Evolutionary conservation across 2,329 filamentous ascomycete genomes (phyloP), one percentile per base, ranked within the genome.

Genomic region (Phialocephala subalpina): DNA sequence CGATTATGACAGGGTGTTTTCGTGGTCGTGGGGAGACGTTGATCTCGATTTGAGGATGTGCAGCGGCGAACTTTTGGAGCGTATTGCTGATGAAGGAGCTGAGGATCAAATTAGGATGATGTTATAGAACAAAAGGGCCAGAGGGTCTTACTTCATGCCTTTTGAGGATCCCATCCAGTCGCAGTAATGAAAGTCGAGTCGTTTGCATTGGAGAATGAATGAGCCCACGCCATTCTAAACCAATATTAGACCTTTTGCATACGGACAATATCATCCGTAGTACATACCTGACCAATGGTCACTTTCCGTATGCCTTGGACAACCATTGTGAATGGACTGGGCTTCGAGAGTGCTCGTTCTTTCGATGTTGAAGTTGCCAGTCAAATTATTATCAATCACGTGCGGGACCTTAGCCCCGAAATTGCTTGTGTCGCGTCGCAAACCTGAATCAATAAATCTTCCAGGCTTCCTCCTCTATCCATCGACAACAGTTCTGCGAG

Each of bases 131-230:
- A 16, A 53, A 14, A 25, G n/a, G 29, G 18, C 14, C 18, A n/a
- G 56, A n/a, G 53, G 72, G 27, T 77, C 86, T 70, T 84, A 96
- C 92, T 97, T 96, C 94, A 98, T 97, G 77, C 96, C 96, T 76
- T 84, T 89, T 42, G 95, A 98, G 79, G 93, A 97, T 69, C 94
- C 96, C 65, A 92, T 93, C 88, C 92, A 94, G 85, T 98, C 94
- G 84, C 96, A 98, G 84, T 97, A 99, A 83, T 97, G 92, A 77
- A 99, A 93, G 79, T 97, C 93, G 79, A 99, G 84, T 77, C 91
- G 92, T 85, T 93, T 97, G 89, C 96, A 99, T 84, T 97, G 95
- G 65, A 97, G 88, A 80, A 99, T 93, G 84, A 98, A 98, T 78
- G 94, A 92, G 76, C 95, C 95, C 73, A 98, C 86, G 85, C 96